These are phyloP conservation scores for Allium fistulosum DNA, from an alignment of 106 monocot genomes.

Conservation along the genomic window DNA sequence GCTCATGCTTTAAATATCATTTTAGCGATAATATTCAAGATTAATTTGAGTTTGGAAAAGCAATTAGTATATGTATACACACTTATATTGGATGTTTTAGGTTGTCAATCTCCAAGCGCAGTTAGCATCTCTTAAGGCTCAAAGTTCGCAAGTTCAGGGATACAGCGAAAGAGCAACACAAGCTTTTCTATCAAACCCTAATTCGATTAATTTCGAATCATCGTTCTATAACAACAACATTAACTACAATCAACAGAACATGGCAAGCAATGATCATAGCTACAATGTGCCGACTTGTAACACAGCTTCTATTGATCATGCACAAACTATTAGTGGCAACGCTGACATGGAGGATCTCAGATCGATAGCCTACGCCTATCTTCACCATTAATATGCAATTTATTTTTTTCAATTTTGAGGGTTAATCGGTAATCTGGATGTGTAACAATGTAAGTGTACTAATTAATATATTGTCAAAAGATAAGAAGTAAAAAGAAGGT, in stretches of 20 bases:
- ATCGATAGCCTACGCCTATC: conserved; percentile 8
- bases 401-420: conserved; percentile 4
- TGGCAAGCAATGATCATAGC: background rate
- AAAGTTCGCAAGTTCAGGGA: conserved; percentile 2
- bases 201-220: background rate
- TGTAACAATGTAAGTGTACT: conserved; percentile 3
- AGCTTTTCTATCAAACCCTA: conserved; percentile 5
- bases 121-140: conserved; percentile 35
- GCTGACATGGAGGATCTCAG: conserved; percentile 6
- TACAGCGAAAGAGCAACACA: background rate
- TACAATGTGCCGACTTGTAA: background rate
- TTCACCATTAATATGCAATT: background rate
- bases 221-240: background rate
- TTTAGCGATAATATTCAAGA: too few species aligned
- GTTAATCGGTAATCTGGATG: background rate
- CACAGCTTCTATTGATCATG: background rate
- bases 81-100: background rate
- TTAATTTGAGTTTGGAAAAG: too few species aligned
- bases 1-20: too few species aligned
- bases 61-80: too few species aligned
- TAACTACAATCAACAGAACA: background rate
- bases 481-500: background rate
- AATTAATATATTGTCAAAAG: background rate
- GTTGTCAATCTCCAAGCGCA: conserved; percentile 38
- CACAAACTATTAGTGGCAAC: background rate